phyloP scores from a whole-genome alignment of 75 land plant species.

The Cunninghamia lanceolata region DNA sequence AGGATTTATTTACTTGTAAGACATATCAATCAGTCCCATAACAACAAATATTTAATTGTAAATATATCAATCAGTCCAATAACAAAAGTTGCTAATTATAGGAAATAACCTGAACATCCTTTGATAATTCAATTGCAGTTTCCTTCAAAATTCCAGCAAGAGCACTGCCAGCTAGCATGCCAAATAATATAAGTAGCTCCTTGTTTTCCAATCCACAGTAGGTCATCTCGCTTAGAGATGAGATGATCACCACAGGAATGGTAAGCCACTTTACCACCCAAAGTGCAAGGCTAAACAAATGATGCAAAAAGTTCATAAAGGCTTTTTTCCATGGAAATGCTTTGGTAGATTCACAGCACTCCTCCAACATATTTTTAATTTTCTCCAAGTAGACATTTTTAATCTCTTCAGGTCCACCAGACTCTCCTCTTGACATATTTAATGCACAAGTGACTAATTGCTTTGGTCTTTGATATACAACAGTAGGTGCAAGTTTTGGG shows the following conservation, averaged over 20 bases:
- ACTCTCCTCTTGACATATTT: constrained; percentile 30
- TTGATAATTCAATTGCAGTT: constrained; percentile 36
- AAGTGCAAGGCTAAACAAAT: constrained; percentile 40
- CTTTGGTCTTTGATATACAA: neutral
- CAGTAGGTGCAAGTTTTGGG: neutral
- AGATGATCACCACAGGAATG: constrained; percentile 57
- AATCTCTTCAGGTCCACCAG: constrained; percentile 23
- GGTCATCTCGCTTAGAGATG: constrained; percentile 72
- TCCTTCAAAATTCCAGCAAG: constrained; percentile 60
- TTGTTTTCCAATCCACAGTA: constrained; percentile 72
- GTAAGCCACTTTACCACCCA: constrained; percentile 56
- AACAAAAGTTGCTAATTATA: neutral
- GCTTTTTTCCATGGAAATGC: constrained; percentile 69
- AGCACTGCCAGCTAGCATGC: constrained; percentile 52
- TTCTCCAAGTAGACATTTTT: constrained; percentile 10
- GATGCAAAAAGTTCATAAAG: constrained; percentile 27
- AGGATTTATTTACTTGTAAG: neutral
- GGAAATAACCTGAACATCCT: constrained; percentile 37
- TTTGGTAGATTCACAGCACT: constrained; percentile 45
- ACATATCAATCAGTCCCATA: neutral
- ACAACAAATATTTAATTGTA: neutral
- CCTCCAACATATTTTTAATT: constrained; percentile 32
- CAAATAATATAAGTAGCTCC: constrained; percentile 44
- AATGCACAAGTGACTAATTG: constrained; percentile 4
- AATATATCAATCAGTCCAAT: no score